Evolutionary conservation across 768 basidiomycete genomes (phyloP), one percentile per base, ranked within the genome.

Genomic region (Phaeotremella fagi): DNA sequence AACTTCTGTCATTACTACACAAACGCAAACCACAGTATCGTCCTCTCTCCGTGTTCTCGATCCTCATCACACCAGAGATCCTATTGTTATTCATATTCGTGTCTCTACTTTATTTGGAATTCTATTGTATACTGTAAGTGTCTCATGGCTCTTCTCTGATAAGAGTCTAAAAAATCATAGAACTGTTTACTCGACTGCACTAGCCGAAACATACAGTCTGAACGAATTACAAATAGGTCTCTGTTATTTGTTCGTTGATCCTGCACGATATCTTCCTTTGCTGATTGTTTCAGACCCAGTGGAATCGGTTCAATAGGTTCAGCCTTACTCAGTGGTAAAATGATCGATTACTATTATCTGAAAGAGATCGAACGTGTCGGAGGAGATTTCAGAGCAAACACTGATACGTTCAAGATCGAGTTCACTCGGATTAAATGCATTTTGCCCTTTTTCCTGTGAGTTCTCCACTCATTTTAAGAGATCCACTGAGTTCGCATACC

Each of bases 221-320:
- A 80, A 72, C 52, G 80, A 86, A 56, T 82, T 83, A 3, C 78
- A 81, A 22, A 79, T 87, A 27, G 89, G 89, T 2, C 74, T 91
- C 3, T 89, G 86, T 69, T 91, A 84, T 75, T 75, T 90, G 49
- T 72, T 51, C 52, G 68, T 59, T 25, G 20, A n/a, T 45, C 18
- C 24, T 15, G 3, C 18, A 18, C 20, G 5, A n/a, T 22, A 48
- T 42, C 14, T 18, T 33, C 20, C 4, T 22, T 26, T 3, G 35
- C 27, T 16, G 11, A 27, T 5, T 49, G 26, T 18, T 3, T 36
- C 50, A 69, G 70, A 15, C 81, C 83, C 0, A 80, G 85, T 47
- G 90, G 88, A 1, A 80, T 82, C 15, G 90, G 89, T 0, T 83
- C 83, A 75, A 72, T 82, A 7, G 44, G 84, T 16, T 84, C 87